Conservation (phyloP, 2,329 filamentous ascomycete species). For the Colletotrichum echinochloae region DNA sequence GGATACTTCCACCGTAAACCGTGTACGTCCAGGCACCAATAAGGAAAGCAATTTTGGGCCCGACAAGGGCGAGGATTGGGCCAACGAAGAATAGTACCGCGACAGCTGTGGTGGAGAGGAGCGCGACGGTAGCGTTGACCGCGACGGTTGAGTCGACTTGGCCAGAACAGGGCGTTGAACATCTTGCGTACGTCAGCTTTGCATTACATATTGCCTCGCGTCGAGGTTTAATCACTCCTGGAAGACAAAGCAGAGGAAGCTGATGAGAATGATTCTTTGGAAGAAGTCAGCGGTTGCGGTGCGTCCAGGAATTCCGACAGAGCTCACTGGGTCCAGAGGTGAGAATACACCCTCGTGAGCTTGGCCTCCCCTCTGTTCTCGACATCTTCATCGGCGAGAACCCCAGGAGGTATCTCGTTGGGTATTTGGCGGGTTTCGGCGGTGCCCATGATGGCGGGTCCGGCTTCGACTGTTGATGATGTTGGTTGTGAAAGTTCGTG, state of each 20-base stretch:
- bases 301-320: not conserved
- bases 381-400: not conserved
- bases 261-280: slow-evolving; percentile 55
- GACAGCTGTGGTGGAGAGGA: slow-evolving; percentile 56
- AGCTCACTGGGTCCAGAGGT: slow-evolving; percentile 58
- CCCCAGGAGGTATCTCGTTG: not conserved
- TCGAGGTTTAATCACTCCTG: slow-evolving; percentile 50
- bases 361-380: slow-evolving; percentile 35
- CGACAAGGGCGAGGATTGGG: slow-evolving; percentile 56
- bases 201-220: not conserved
- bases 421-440: not conserved
- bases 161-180: slow-evolving; percentile 62
- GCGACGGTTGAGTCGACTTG: slow-evolving; percentile 59
- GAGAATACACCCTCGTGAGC: slow-evolving; percentile 50
- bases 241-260: slow-evolving; percentile 61
- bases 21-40: slow-evolving; percentile 60
- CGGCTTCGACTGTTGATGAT: not conserved
- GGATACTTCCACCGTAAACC: slow-evolving; percentile 57
- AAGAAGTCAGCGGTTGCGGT: slow-evolving; percentile 2
- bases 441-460: slow-evolving; percentile 7
- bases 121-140: slow-evolving; percentile 59
- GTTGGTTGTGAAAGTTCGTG: not conserved
- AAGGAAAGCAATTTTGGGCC: slow-evolving; percentile 56
- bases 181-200: slow-evolving; percentile 49
- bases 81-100: slow-evolving; percentile 59